Conservation (phyloP, 2,329 filamentous ascomycete genomes). For the Diplodia mutila region DNA sequence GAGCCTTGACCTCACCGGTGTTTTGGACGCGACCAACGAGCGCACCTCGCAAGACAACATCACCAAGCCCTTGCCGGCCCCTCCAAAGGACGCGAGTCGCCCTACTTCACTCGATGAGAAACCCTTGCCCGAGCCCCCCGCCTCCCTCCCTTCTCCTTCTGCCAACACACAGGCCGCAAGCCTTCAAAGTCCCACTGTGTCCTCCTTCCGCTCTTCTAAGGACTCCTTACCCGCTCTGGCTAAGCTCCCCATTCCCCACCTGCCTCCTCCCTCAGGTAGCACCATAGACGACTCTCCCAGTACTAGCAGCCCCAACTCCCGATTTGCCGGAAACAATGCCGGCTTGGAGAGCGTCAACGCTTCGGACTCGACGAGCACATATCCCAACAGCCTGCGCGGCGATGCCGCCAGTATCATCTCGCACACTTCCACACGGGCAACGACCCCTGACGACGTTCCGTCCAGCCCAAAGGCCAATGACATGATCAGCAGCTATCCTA, state of each 20-base stretch:
- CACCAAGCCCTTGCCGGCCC: constrained; percentile 44
- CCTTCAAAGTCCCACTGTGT: constrained; percentile 39
- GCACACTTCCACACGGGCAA: constrained; percentile 82
- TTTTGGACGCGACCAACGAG: constrained; percentile 12
- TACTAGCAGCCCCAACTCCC: constrained; percentile 27
- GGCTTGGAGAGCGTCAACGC: constrained; percentile 68
- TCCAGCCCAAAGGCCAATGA: constrained; percentile 62
- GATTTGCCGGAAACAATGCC: constrained; percentile 35
- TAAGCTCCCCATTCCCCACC: constrained; percentile 35
- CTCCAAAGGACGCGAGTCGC: constrained; percentile 42
- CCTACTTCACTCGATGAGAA: constrained; percentile 60
- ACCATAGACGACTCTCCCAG: constrained; percentile 28
- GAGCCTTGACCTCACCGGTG: constrained; percentile 30
- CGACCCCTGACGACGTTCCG: constrained; percentile 72
- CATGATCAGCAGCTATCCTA: constrained; percentile 63
- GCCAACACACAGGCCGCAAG: constrained; percentile 30
- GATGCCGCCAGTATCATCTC: constrained; percentile 82
- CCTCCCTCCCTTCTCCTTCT: constrained; percentile 42
- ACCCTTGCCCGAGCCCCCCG: constrained; percentile 68
- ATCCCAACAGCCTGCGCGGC: constrained; percentile 70
- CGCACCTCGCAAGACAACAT: constrained; percentile 31
- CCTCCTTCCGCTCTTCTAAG: constrained; percentile 53
- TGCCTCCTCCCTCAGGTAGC: constrained; percentile 31
- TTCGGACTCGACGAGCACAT: constrained; percentile 78
- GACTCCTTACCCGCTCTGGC: constrained; percentile 49